These are phyloP conservation scores for Fusarium armeniacum DNA, from an alignment of 2,329 filamentous ascomycete species.

Conservation along the genomic window DNA sequence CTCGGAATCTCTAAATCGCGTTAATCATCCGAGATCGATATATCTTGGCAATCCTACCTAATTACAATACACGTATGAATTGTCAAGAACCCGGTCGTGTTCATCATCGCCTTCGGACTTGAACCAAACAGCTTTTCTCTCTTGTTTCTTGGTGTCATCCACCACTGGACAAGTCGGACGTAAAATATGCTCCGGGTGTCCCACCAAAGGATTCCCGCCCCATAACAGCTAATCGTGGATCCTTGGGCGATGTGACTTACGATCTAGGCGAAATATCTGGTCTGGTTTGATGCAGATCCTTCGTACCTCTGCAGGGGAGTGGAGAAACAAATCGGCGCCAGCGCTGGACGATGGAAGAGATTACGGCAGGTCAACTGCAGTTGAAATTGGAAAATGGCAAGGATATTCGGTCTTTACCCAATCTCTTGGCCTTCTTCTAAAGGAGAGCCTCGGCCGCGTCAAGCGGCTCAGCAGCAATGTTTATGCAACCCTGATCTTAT, in stretches of 20 bases:
- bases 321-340: slow-evolving; percentile 5
- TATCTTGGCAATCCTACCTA: background rate
- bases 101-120: background rate
- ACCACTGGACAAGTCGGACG: background rate
- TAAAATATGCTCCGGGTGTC: background rate
- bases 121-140: background rate
- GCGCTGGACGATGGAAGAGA: slow-evolving; percentile 8
- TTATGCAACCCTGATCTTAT: background rate
- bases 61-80: background rate
- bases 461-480: background rate
- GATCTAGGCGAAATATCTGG: slow-evolving; percentile 9
- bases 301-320: slow-evolving; percentile 4
- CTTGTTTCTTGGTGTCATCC: background rate
- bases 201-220: background rate
- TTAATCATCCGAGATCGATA: slow-evolving; percentile 13
- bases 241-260: slow-evolving; percentile 5
- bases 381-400: background rate
- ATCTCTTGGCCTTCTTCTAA: background rate
- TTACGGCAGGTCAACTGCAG: no score
- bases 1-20: slow-evolving; percentile 9
- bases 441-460: no score
- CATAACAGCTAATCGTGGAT: slow-evolving; percentile 12
- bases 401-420: background rate
- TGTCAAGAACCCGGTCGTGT: background rate
- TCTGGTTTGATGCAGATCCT: background rate